These are phyloP conservation scores for Candida parachauliodes DNA, from an alignment of 805 yeast genomes.

Conservation along the genomic window DNA sequence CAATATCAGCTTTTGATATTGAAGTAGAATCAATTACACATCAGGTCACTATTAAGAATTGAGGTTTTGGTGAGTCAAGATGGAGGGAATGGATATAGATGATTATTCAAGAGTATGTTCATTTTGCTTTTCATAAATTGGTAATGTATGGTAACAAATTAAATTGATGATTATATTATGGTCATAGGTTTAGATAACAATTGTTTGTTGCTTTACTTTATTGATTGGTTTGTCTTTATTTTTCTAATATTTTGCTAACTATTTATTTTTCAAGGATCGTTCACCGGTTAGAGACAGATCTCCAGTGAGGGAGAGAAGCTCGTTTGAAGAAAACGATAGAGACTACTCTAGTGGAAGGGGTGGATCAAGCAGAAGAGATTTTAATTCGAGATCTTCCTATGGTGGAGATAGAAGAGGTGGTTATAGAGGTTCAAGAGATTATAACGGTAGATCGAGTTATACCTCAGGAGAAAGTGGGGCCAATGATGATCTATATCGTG, in stretches of 20 bases:
- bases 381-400: conserved; percentile 11
- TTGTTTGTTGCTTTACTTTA: conserved; percentile 8
- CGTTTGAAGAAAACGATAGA: conserved; percentile 4
- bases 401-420: conserved; percentile 14
- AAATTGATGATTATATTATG: not conserved
- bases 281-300: conserved; percentile 17
- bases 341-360: conserved; percentile 6
- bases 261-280: conserved; percentile 31
- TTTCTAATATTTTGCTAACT: conserved; percentile 13
- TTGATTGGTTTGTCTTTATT: not conserved
- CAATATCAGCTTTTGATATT: no score
- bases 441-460: conserved; percentile 16
- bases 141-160: conserved; percentile 11
- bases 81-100: conserved; percentile 65
- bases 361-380: conserved; percentile 8
- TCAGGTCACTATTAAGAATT: no score
- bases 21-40: no score
- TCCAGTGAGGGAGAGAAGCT: conserved; percentile 25
- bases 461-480: conserved; percentile 19
- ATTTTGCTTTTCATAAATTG: not conserved
- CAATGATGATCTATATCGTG: conserved; percentile 22
- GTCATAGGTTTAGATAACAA: not conserved
- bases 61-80: no score
- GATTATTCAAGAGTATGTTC: conserved; percentile 57
- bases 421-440: conserved; percentile 24